Base-by-base conservation (phyloP, 306 rosid genomes). In the Medicago arabica region DNA sequence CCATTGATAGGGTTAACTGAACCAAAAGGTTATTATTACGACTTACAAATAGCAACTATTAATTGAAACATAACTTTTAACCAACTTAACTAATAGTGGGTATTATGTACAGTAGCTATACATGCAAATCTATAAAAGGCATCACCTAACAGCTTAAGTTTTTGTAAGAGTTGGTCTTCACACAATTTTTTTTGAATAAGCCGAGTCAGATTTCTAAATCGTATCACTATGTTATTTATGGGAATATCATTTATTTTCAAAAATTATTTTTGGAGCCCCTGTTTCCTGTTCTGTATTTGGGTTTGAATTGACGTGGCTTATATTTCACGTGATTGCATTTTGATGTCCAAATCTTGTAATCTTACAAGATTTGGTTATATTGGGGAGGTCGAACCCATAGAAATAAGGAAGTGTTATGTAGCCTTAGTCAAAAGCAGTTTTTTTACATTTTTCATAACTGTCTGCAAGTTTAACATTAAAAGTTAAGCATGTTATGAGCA, bases 371-470 rank as follows among this genome's bases (percentile, higher is more conserved):
- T 39, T 65, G 25, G 49, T 65, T 39, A 65, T 65, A 65, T 65
- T 40, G 8, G 70, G 51, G 15, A 63, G 69, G 49, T 9, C 38
- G 49, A 64, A 16, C 44, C 11, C 41, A 38, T 14, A 38, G 47
- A 39, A 63, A 36, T 71, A 57, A 57, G 23, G n/a, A 54, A 70
- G 23, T 21, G 62, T 31, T 46, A 36, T 10, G 65, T 13, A 71
- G 55, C 7, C 28, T 44, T 41, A 72, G 47, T 60, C 59, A 43
- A 43, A 74, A 73, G 77, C 59, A 43, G 17, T n/a, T 34, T 43
- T 43, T 72, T 5, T 25, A 40, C 34, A 71, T n/a, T 60, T 58
- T 74, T 74, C 39, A 23, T 41, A 40, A 72, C 6, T 39, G 43
- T 39, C 43, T 39, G 43, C 43, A 39, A 39, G 43, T 39, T 39